A percentile compares a stretch with the other conserved stretches of the same genome.
Evolutionary conservation across 768 basidiomycete species (phyloP).

Genomic region (Russula virescens): DNA sequence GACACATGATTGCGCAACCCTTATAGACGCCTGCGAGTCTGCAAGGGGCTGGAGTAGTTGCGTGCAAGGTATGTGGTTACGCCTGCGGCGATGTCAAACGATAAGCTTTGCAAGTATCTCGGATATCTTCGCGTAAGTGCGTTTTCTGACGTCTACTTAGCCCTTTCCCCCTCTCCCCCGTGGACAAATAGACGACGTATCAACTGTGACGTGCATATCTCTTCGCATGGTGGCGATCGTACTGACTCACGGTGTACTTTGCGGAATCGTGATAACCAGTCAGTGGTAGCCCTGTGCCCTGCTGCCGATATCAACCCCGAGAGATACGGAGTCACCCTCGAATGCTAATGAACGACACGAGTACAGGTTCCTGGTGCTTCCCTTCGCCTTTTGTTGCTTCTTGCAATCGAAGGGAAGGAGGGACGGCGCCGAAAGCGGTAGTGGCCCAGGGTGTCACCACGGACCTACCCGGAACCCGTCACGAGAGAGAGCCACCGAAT

Average conservation of each 20-base stretch:
- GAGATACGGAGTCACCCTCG: conserved; percentile 1
- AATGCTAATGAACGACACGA: conserved; percentile 1
- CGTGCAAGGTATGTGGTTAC: not conserved
- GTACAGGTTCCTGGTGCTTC: not conserved
- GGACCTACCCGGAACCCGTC: not conserved
- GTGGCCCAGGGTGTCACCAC: not conserved
- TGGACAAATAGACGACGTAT: not conserved
- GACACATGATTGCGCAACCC: conserved; percentile 3
- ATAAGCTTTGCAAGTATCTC: conserved; percentile 9
- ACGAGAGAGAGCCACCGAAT: conserved; percentile 9
- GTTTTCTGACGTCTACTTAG: conserved; percentile 1
- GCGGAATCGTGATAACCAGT: conserved; percentile 1
- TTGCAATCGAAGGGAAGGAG: not conserved
- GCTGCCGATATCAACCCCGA: not conserved
- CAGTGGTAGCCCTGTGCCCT: conserved; percentile 15
- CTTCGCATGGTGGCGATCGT: not conserved
- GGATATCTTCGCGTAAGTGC: not conserved
- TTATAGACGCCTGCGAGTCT: not conserved
- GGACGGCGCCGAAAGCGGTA: not conserved
- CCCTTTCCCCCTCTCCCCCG: not conserved
- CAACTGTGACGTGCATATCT: conserved; percentile 2
- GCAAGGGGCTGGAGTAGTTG: not conserved
- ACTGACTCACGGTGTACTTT: not conserved
- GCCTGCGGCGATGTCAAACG: not conserved
- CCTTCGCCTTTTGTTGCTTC: not conserved